These are phyloP conservation scores for Phytophthora palmivora DNA, from an alignment of 352 stramenopile genomes.

Conservation along the genomic window DNA sequence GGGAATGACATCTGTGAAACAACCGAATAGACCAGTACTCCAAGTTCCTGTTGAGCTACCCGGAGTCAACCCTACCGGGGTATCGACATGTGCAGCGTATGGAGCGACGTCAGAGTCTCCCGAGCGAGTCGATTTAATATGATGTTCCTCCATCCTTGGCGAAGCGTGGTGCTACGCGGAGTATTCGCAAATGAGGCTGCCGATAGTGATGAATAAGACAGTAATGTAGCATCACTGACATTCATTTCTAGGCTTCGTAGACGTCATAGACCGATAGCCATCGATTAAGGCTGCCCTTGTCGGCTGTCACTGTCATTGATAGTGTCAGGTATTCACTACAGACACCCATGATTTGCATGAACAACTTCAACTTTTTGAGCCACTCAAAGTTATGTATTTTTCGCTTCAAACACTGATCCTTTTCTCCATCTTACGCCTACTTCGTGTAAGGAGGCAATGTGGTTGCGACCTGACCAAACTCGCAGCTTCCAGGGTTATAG, in stretches of 20 bases:
- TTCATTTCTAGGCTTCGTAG: background rate
- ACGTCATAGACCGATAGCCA: background rate
- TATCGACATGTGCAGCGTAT: conserved; percentile 24
- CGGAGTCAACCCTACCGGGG: background rate
- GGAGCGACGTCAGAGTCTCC: conserved; percentile 12
- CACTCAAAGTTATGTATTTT: conserved; percentile 1
- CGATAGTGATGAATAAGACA: background rate
- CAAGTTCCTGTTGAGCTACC: conserved; percentile 20
- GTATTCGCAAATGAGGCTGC: conserved; percentile 22
- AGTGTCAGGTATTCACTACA: conserved; percentile 24
- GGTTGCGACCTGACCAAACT: conserved; percentile 37
- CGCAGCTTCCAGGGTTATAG: conserved; percentile 52
- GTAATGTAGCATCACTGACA: too few relatives aligned
- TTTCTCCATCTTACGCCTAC: conserved; percentile 15
- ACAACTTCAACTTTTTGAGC: conserved; percentile 20
- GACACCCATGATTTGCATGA: conserved; percentile 9
- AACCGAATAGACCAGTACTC: conserved; percentile 40
- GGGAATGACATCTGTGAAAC: conserved; percentile 44
- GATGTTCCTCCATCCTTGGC: conserved; percentile 20
- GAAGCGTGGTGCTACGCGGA: background rate
- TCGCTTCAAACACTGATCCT: too few relatives aligned
- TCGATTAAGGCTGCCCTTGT: conserved; percentile 10
- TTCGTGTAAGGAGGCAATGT: conserved; percentile 44
- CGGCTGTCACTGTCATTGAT: too few relatives aligned
- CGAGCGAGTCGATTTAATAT: conserved; percentile 27